These are phyloP conservation scores for Phaeoacremonium minimum DNA, from an alignment of 2,329 filamentous ascomycete genomes.

Conservation along the genomic window DNA sequence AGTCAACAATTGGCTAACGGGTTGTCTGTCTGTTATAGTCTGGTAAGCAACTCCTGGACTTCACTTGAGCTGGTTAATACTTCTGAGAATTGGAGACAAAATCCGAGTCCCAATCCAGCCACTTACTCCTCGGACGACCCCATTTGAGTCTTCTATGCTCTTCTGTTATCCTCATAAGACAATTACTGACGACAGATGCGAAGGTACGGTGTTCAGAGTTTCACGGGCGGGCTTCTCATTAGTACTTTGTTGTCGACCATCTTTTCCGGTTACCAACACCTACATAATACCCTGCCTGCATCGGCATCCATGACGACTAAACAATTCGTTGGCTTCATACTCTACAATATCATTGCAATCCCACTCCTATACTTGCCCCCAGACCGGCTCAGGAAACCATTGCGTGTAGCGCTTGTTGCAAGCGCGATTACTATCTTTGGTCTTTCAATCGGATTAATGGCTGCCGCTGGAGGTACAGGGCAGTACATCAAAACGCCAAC, in stretches of 20 bases:
- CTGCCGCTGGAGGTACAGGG: constrained; percentile 16
- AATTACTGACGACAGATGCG: too few relatives aligned
- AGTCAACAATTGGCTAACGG: too few relatives aligned
- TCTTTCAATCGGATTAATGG: constrained; percentile 28
- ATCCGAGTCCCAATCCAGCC: too few relatives aligned
- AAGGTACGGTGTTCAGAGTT: constrained; percentile 31
- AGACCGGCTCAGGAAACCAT: constrained; percentile 4
- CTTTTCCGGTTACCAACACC: constrained; percentile 16
- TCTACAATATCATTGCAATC: constrained; percentile 15
- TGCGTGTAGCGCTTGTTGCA: constrained; percentile 23
- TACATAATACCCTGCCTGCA: constrained; percentile 17
- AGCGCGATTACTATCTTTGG: constrained; percentile 29
- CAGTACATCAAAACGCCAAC: constrained; percentile 19
- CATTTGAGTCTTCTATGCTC: too few relatives aligned
- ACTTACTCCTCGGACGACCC: too few relatives aligned
- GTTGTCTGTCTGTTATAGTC: too few relatives aligned
- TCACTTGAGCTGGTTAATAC: too few relatives aligned
- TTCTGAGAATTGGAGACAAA: too few relatives aligned
- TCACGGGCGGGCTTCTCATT: constrained; percentile 17
- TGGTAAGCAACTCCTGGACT: too few relatives aligned
- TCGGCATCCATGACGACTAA: constrained; percentile 16
- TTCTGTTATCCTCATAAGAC: too few relatives aligned
- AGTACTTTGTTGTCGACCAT: constrained; percentile 17
- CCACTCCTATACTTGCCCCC: constrained; percentile 8
- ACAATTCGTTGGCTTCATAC: constrained; percentile 22